Conservation (phyloP, 1,139 yeast species). For the Taiozyma onychis region DNA sequence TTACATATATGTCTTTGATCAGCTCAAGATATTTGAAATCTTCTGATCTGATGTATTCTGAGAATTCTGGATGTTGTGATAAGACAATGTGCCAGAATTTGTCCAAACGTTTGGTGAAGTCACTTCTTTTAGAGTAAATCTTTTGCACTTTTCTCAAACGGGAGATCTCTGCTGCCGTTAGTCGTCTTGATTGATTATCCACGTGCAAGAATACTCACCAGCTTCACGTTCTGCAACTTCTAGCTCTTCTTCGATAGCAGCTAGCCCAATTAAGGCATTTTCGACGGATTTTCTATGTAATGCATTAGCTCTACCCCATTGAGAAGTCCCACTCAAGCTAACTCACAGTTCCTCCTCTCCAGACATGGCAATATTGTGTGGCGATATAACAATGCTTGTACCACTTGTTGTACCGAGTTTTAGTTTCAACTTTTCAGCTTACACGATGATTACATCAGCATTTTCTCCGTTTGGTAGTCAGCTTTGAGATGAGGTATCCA, state of each 20-base stretch:
- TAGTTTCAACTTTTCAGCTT: too few relatives aligned
- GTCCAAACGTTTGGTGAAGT: slow-evolving; percentile 43
- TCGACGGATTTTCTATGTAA: slow-evolving; percentile 13
- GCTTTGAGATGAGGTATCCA: neutral
- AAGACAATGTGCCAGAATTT: slow-evolving; percentile 74
- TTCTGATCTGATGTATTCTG: slow-evolving; percentile 60
- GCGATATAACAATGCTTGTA: neutral
- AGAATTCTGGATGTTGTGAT: slow-evolving; percentile 72
- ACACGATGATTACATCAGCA: neutral
- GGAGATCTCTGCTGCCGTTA: slow-evolving; percentile 28
- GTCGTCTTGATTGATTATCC: neutral
- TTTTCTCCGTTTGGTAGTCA: neutral
- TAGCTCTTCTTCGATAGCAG: slow-evolving; percentile 19
- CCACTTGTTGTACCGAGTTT: too few relatives aligned
- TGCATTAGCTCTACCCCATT: neutral
- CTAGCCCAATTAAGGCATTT: slow-evolving; percentile 20
- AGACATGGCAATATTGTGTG: neutral
- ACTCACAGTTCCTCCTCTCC: slow-evolving; percentile 4
- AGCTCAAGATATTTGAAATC: slow-evolving; percentile 64
- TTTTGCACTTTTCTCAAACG: slow-evolving; percentile 46
- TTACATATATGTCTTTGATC: slow-evolving; percentile 51
- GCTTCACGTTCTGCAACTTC: slow-evolving; percentile 23
- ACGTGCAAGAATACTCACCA: slow-evolving; percentile 12
- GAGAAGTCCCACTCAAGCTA: neutral
- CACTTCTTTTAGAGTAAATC: slow-evolving; percentile 45